Conservation (phyloP, 1,139 yeast species). For the Nakaseomyces uthaithaninus region DNA sequence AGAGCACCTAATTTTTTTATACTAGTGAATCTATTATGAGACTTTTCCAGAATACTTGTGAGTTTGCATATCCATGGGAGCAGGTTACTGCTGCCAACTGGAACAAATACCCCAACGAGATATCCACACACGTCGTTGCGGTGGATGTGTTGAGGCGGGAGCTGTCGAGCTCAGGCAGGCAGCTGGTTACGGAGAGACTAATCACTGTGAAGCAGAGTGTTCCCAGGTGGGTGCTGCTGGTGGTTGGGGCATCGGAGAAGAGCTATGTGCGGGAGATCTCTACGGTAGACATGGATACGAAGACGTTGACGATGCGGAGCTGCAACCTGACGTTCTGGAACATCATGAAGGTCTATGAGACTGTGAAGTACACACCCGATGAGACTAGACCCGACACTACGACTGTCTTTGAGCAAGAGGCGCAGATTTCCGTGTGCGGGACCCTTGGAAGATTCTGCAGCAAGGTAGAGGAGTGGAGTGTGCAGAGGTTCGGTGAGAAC, state of each 20-base stretch:
- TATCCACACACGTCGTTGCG: slow-evolving; percentile 88
- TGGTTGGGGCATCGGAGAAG: slow-evolving; percentile 67
- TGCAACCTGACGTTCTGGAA: slow-evolving; percentile 78
- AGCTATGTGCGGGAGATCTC: slow-evolving; percentile 87
- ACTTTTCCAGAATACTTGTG: slow-evolving; percentile 60
- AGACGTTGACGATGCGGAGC: slow-evolving; percentile 72
- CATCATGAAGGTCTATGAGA: slow-evolving; percentile 72
- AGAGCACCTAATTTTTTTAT: neutral
- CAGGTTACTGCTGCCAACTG: slow-evolving; percentile 95
- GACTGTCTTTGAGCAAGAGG: slow-evolving; percentile 71
- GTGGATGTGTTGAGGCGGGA: slow-evolving; percentile 81
- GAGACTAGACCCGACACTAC: slow-evolving; percentile 38
- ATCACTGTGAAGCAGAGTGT: slow-evolving; percentile 85
- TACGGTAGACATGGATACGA: slow-evolving; percentile 61
- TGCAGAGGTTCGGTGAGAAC: slow-evolving; percentile 78
- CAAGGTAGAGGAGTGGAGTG: slow-evolving; percentile 84
- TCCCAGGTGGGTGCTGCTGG: slow-evolving; percentile 68
- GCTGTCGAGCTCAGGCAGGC: slow-evolving; percentile 46
- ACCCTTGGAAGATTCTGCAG: slow-evolving; percentile 52
- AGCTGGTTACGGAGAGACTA: slow-evolving; percentile 72
- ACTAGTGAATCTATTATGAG: slow-evolving; percentile 44
- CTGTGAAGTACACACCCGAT: slow-evolving; percentile 72
- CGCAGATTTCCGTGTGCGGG: slow-evolving; percentile 42
- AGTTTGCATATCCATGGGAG: slow-evolving; percentile 81
- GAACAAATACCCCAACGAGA: slow-evolving; percentile 91